Evolutionary conservation across 495 filamentous ascomycete species (phyloP).

Genomic region (Penicillium salamii): DNA sequence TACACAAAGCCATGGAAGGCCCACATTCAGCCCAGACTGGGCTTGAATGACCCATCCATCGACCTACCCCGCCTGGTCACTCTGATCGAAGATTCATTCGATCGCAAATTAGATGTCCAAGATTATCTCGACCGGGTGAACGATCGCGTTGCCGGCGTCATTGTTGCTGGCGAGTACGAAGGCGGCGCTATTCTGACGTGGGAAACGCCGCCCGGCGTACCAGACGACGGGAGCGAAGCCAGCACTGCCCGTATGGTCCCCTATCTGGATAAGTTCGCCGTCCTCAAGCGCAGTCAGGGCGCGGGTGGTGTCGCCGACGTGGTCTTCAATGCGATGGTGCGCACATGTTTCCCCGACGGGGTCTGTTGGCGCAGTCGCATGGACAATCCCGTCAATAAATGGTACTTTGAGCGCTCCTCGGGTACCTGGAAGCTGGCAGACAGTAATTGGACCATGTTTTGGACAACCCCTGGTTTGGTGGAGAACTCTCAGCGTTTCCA

Average conservation of each 20-base stretch:
- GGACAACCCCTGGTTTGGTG: constrained; percentile 71
- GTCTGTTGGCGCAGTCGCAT: constrained; percentile 80
- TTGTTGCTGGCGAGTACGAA: constrained; percentile 95
- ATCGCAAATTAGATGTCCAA: constrained; percentile 74
- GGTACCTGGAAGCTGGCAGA: constrained; percentile 77
- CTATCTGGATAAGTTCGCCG: constrained; percentile 97
- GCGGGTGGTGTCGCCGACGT: constrained; percentile 91
- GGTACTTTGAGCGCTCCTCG: constrained; percentile 88
- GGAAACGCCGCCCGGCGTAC: constrained; percentile 69
- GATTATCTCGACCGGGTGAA: constrained; percentile 79
- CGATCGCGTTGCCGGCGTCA: constrained; percentile 77
- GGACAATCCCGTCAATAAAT: constrained; percentile 86
- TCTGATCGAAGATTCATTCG: constrained; percentile 93
- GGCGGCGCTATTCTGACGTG: constrained; percentile 93
- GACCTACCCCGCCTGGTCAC: constrained; percentile 77
- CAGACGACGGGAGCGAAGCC: constrained; percentile 49
- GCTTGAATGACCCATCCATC: constrained; percentile 73
- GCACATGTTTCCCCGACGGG: constrained; percentile 75
- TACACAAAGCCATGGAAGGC: constrained; percentile 61
- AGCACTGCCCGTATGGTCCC: constrained; percentile 65
- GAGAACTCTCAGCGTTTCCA: constrained; percentile 54
- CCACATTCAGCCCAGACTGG: constrained; percentile 53
- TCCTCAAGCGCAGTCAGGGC: constrained; percentile 82
- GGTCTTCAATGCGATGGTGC: constrained; percentile 93
- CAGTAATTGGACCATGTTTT: constrained; percentile 94